Evolutionary conservation across 2,329 filamentous ascomycete genomes (phyloP).

Genomic region (Gaeumannomyces tritici): DNA sequence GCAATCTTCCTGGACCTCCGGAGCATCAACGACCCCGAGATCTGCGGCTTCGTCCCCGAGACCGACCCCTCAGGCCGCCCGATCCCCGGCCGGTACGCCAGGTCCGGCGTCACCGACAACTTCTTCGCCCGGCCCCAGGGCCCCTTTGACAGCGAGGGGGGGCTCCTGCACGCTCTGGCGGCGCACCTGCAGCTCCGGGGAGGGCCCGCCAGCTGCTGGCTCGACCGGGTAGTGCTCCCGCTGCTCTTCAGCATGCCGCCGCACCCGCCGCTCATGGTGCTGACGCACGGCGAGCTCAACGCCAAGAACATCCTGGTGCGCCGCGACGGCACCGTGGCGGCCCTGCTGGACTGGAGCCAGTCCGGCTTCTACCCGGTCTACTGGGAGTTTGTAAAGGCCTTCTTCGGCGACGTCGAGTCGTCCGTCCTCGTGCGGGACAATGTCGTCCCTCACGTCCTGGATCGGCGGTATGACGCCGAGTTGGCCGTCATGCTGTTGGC

Average conservation of each 20-base stretch:
- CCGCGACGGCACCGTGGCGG: conserved; percentile 4
- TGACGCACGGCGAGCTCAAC: conserved; percentile 8
- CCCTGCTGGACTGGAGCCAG: conserved; percentile 8
- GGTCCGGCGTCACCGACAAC: conserved; percentile 2
- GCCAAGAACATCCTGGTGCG: conserved; percentile 6
- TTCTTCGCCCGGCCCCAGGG: background rate
- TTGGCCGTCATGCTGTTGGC: conserved; percentile 7
- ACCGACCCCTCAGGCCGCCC: background rate
- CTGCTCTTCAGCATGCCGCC: conserved; percentile 4
- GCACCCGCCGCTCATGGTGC: background rate
- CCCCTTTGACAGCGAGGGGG: background rate
- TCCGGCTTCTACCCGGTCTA: conserved; percentile 7
- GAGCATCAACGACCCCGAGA: background rate
- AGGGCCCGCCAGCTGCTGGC: background rate
- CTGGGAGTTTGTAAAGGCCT: conserved; percentile 9
- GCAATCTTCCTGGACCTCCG: background rate
- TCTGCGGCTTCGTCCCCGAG: background rate
- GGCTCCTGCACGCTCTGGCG: conserved; percentile 3
- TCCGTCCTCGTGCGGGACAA: conserved; percentile 3
- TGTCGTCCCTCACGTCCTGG: background rate
- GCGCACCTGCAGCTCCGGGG: background rate
- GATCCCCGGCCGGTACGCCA: background rate
- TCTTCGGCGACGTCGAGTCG: conserved; percentile 6
- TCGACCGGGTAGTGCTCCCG: background rate
- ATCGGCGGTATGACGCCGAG: conserved; percentile 2